These are phyloP conservation scores for Aspergillus sp. DNA, from an alignment of 2,329 filamentous ascomycete genomes.

Conservation along the genomic window DNA sequence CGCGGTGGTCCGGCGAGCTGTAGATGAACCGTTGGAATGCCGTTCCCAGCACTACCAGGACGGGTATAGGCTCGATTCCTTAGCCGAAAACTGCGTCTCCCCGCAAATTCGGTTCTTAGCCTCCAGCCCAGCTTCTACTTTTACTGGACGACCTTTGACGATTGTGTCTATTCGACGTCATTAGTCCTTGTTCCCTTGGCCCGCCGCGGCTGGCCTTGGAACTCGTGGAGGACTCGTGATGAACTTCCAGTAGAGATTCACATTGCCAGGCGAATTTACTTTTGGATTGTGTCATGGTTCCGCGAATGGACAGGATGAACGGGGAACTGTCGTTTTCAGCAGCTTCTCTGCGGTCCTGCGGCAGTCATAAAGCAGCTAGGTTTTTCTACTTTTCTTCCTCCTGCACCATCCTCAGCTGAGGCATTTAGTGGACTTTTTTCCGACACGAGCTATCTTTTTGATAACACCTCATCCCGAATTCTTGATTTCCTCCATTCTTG, in stretches of 20 bases:
- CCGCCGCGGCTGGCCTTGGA: constrained; percentile 8
- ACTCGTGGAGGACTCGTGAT: constrained; percentile 9
- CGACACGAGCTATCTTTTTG: constrained; percentile 18
- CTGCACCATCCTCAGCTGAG: constrained; percentile 20
- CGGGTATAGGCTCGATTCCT: constrained; percentile 18
- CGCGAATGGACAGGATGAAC: constrained; percentile 5
- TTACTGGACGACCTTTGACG: constrained; percentile 11
- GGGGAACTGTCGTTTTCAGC: constrained; percentile 18
- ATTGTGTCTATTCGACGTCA: constrained; percentile 29
- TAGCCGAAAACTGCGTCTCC: constrained; percentile 24
- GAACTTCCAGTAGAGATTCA: neutral
- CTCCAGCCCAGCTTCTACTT: constrained; percentile 7
- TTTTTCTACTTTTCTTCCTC: constrained; percentile 9
- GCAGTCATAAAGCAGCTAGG: constrained; percentile 7
- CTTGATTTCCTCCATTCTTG: constrained; percentile 21
- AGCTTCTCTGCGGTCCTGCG: constrained; percentile 4
- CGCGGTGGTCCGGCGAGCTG: constrained; percentile 12
- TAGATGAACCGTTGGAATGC: neutral
- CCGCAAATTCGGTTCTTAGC: constrained; percentile 26
- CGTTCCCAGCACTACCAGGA: constrained; percentile 14
- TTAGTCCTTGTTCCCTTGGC: constrained; percentile 23
- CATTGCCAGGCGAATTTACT: neutral
- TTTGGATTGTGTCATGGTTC: constrained; percentile 13
- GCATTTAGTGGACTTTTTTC: constrained; percentile 22
- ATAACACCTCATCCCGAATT: constrained; percentile 20